Evolutionary conservation across 257 asterid species (phyloP), one percentile per base, ranked within the genome.

Genomic region (Nyctanthes arbortristis): DNA sequence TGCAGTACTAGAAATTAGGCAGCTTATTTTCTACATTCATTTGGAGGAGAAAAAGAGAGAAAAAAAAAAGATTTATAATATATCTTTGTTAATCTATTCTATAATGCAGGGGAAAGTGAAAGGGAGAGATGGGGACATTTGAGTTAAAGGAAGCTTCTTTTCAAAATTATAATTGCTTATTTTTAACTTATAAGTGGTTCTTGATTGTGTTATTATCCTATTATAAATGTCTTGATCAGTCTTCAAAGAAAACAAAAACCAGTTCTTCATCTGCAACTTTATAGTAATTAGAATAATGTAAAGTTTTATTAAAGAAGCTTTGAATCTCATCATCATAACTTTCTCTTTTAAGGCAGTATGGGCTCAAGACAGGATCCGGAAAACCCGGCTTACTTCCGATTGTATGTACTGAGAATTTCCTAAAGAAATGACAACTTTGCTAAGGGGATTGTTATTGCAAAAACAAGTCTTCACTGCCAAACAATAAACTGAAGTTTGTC

Each of bases 321-420:
- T 72, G 80, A 73, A 72, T 73, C 77, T 73, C 69, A 63, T 75
- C 66, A 55, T 69, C n/a, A n/a, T n/a, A n/a, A 54, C 60, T 68
- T n/a, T n/a, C 27, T 37, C 56, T 43, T 66, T 67, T 75, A 58
- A 9, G n/a, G n/a, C n/a, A n/a, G 27, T 39, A 43, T 67, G 69
- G 76, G 73, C 73, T 74, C 60, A 37, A 73, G 85, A 77, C 89
- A 81, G 79, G 89, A 81, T 81, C 89, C 85, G 78, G n/a, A 75
- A 79, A 77, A 77, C 73, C 67, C 87, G 86, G 80, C 69, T 58
- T 27, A 22, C 31, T 68, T 39, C 22, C n/a, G 47, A 49, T 40
- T 40, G 22, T 67, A n/a, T 16, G 12, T 60, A 20, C 8, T 31
- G 54, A n/a, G 54, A 1, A 14, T 43, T 43, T 43, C 22, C 54